phyloP scores from a whole-genome alignment of 352 stramenopile genomes.

The Phytophthora gonapodyides region DNA sequence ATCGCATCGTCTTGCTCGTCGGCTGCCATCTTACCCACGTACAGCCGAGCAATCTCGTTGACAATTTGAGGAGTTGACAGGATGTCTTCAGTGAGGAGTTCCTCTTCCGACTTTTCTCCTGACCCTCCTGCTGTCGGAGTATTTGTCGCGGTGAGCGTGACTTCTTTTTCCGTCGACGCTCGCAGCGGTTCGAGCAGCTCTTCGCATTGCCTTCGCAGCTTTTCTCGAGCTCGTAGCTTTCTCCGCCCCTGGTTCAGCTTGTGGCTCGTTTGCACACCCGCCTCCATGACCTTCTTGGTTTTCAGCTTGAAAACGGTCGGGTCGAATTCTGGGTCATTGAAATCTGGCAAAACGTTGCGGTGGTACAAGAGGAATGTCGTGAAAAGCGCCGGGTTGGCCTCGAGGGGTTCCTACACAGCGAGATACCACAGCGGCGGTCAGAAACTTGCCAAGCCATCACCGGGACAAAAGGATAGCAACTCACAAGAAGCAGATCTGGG shows the following conservation, averaged over 20 bases:
- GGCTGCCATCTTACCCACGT: slow-evolving; percentile 57
- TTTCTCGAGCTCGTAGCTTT: slow-evolving; percentile 43
- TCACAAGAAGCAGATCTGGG: slow-evolving; percentile 69
- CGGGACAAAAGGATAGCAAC: background rate
- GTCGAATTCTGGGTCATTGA: slow-evolving; percentile 60
- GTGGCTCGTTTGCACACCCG: slow-evolving; percentile 48
- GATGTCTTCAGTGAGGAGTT: slow-evolving; percentile 12
- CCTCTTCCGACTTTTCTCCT: slow-evolving; percentile 16
- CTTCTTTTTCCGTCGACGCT: slow-evolving; percentile 17
- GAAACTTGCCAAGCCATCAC: background rate
- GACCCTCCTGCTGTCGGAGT: background rate
- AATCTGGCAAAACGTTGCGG: slow-evolving; percentile 58
- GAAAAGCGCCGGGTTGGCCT: slow-evolving; percentile 72
- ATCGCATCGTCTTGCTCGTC: slow-evolving; percentile 44
- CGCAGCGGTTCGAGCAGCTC: slow-evolving; percentile 34
- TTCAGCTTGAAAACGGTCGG: slow-evolving; percentile 56
- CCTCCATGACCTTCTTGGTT: slow-evolving; percentile 46
- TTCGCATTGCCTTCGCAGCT: slow-evolving; percentile 46
- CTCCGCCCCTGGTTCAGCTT: slow-evolving; percentile 40
- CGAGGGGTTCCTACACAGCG: slow-evolving; percentile 55
- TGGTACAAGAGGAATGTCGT: slow-evolving; percentile 70
- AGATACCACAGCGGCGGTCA: background rate
- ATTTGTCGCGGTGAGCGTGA: background rate
- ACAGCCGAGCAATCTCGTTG: slow-evolving; percentile 65
- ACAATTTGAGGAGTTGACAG: slow-evolving; percentile 43